These are phyloP conservation scores for Schizophyllum commune DNA, from an alignment of 1,284 basidiomycete genomes.

Conservation along the genomic window DNA sequence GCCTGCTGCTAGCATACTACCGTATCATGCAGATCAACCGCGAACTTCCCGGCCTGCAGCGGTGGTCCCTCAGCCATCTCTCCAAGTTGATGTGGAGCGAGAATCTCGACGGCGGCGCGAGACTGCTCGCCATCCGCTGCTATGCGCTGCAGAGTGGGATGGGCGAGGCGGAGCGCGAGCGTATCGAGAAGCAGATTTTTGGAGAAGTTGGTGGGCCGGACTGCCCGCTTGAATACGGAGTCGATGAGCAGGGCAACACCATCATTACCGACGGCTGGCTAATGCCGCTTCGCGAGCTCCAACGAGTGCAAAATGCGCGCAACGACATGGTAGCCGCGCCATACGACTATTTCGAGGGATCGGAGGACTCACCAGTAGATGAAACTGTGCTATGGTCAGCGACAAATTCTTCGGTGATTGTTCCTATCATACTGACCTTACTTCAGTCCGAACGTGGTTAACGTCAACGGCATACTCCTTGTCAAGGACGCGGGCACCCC, in stretches of 20 bases:
- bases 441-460: slow-evolving; percentile 44
- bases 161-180: slow-evolving; percentile 66
- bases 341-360: slow-evolving; percentile 39
- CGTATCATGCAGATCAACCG: slow-evolving; percentile 72
- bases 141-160: slow-evolving; percentile 71
- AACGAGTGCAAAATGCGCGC: slow-evolving; percentile 50
- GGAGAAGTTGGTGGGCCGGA: slow-evolving; percentile 34
- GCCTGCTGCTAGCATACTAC: slow-evolving; percentile 71
- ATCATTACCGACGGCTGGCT: slow-evolving; percentile 66
- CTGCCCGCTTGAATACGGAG: slow-evolving; percentile 47
- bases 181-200: slow-evolving; percentile 53
- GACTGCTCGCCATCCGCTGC: slow-evolving; percentile 69
- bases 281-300: slow-evolving; percentile 59
- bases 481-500: slow-evolving; percentile 23
- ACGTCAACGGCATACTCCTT: slow-evolving; percentile 61
- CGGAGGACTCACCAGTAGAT: slow-evolving; percentile 25
- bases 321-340: slow-evolving; percentile 34
- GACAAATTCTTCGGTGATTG: background rate
- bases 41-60: slow-evolving; percentile 49
- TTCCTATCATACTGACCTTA: background rate
- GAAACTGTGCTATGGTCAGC: slow-evolving; percentile 50
- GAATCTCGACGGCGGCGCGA: slow-evolving; percentile 55
- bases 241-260: slow-evolving; percentile 34
- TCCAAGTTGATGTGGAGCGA: slow-evolving; percentile 47
- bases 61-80: slow-evolving; percentile 61